Conservation (phyloP, 345 rosid species). For the Cardamine chenopodiifolia region DNA sequence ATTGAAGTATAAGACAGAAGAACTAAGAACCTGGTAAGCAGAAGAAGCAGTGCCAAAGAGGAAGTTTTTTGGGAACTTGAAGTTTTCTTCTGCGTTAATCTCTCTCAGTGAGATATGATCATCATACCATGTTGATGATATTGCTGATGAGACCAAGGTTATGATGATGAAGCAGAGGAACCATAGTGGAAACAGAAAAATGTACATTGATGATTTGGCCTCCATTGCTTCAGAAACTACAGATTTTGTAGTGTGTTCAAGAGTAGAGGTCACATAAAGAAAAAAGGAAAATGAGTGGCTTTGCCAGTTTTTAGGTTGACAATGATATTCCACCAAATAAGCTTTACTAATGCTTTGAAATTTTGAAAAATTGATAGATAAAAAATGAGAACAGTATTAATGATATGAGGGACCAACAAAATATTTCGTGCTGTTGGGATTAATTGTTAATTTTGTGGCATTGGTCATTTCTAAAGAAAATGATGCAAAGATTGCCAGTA, state of each 20-base stretch:
- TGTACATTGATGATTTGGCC: neutral
- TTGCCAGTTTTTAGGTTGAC: slow-evolving; percentile 13
- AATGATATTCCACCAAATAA: slow-evolving; percentile 22
- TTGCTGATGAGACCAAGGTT: slow-evolving; percentile 22
- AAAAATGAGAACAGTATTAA: slow-evolving; percentile 4
- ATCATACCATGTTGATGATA: slow-evolving; percentile 16
- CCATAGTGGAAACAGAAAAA: neutral
- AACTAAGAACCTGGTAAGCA: slow-evolving; percentile 62
- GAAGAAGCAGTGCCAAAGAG: slow-evolving; percentile 85
- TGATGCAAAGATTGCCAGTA: neutral
- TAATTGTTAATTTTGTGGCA: neutral
- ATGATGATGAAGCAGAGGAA: slow-evolving; percentile 26
- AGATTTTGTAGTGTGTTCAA: neutral
- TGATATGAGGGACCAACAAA: slow-evolving; percentile 12
- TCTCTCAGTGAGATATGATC: slow-evolving; percentile 27
- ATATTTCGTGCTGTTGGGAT: neutral
- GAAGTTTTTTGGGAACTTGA: slow-evolving; percentile 50
- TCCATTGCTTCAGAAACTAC: neutral
- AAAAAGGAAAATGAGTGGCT: slow-evolving; percentile 2
- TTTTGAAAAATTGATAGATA: neutral
- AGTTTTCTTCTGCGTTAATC: neutral
- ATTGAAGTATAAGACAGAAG: neutral
- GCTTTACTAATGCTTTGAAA: neutral
- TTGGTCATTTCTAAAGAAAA: slow-evolving; percentile 20
- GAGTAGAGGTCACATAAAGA: neutral